Evolutionary conservation across 257 asterid genomes (phyloP).

Genomic region (Solanum dulcamara): DNA sequence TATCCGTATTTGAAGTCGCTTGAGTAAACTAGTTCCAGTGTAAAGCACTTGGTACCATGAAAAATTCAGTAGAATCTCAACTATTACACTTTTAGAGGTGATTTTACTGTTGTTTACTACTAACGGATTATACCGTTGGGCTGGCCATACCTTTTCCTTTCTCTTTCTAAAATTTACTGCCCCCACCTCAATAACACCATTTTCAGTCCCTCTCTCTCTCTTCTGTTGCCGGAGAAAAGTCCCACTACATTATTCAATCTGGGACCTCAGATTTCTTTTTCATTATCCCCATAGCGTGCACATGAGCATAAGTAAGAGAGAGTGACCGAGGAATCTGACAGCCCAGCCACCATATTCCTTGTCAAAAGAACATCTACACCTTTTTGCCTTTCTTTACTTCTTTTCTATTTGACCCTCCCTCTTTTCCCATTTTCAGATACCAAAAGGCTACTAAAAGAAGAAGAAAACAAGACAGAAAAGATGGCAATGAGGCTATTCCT

Average conservation of each 20-base stretch:
- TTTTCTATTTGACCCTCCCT: neutral
- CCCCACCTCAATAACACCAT: neutral
- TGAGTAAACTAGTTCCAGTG: neutral
- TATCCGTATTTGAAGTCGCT: neutral
- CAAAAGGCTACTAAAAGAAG: neutral
- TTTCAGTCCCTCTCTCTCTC: neutral
- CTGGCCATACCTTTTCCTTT: neutral
- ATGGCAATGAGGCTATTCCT: neutral
- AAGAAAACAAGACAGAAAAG: neutral
- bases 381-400: neutral
- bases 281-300: constrained; percentile 1
- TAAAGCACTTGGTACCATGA: neutral
- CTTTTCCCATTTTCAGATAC: neutral
- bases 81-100: neutral
- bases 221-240: neutral
- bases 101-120: neutral
- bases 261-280: neutral
- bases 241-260: neutral
- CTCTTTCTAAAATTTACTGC: neutral
- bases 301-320: neutral
- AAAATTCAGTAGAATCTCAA: neutral
- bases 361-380: neutral
- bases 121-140: neutral
- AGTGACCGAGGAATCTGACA: neutral
- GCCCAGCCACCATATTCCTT: neutral